phyloP scores from a whole-genome alignment of 768 basidiomycete genomes.

The Clathrus columnatus region DNA sequence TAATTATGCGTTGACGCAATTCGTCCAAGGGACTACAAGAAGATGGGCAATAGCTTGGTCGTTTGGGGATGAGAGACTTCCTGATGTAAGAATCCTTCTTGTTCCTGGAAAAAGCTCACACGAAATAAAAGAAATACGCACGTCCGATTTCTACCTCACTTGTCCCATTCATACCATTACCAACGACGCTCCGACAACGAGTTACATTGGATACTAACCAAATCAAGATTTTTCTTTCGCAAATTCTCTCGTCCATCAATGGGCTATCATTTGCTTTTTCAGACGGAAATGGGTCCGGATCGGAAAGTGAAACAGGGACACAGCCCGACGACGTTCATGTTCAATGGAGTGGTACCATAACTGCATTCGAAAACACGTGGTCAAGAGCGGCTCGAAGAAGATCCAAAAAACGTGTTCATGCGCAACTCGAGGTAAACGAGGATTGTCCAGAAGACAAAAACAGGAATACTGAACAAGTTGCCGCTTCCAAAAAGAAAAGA shows the following conservation, averaged over 20 bases:
- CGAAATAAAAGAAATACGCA: conserved; percentile 28
- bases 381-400: conserved; percentile 52
- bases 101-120: conserved; percentile 16
- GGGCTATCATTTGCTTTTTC: conserved; percentile 16
- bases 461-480: neutral
- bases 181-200: conserved; percentile 45
- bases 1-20: conserved; percentile 81
- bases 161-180: conserved; percentile 45
- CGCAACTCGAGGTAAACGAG: conserved; percentile 3
- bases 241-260: conserved; percentile 28
- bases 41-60: conserved; percentile 96
- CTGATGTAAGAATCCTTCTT: conserved; percentile 53
- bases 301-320: neutral
- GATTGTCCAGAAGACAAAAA: neutral
- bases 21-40: conserved; percentile 78
- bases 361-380: conserved; percentile 46
- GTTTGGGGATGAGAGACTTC: conserved; percentile 48
- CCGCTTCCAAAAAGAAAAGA: too few relatives aligned
- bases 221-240: conserved; percentile 18
- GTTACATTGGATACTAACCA: conserved; percentile 7
- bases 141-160: conserved; percentile 34
- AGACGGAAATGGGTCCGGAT: neutral
- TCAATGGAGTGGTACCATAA: conserved; percentile 17
- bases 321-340: neutral
- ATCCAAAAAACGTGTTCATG: conserved; percentile 28